phyloP scores from a whole-genome alignment of 352 stramenopile species.

The Pythium coloratum region DNA sequence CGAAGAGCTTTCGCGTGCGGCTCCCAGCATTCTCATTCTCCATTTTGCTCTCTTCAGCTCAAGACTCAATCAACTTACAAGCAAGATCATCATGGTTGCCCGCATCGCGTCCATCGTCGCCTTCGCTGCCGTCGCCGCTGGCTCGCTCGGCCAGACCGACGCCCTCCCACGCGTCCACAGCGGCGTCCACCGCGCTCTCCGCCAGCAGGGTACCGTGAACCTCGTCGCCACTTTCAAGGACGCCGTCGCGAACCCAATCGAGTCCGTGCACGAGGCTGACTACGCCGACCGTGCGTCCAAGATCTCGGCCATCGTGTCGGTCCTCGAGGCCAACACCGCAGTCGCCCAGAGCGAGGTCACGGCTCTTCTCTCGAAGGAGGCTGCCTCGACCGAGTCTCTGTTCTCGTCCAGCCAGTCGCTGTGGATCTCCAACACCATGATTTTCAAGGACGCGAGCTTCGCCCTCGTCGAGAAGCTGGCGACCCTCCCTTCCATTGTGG shows the following conservation, averaged over 20 bases:
- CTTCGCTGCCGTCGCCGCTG: constrained; percentile 4
- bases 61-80: neutral
- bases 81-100: constrained; percentile 2
- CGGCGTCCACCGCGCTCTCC: constrained; percentile 2
- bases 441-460: constrained; percentile 15
- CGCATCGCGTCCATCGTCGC: constrained; percentile 4
- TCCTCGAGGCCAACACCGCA: neutral
- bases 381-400: neutral
- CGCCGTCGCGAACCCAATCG: neutral
- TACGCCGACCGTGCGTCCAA: neutral
- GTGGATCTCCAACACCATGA: constrained; percentile 27
- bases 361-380: neutral
- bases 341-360: neutral
- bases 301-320: neutral
- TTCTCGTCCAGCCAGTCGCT: constrained; percentile 11
- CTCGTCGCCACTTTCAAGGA: constrained; percentile 1
- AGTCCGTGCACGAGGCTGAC: neutral
- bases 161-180: constrained; percentile 7
- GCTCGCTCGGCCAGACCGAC: constrained; percentile 2
- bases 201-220: constrained; percentile 1
- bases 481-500: neutral
- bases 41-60: constrained; percentile 2
- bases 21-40: neutral
- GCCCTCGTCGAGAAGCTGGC: constrained; percentile 22
- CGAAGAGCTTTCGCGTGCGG: neutral